Base-by-base conservation (phyloP, 176 grass and related monocot genomes). In the Oryza coarctata region DNA sequence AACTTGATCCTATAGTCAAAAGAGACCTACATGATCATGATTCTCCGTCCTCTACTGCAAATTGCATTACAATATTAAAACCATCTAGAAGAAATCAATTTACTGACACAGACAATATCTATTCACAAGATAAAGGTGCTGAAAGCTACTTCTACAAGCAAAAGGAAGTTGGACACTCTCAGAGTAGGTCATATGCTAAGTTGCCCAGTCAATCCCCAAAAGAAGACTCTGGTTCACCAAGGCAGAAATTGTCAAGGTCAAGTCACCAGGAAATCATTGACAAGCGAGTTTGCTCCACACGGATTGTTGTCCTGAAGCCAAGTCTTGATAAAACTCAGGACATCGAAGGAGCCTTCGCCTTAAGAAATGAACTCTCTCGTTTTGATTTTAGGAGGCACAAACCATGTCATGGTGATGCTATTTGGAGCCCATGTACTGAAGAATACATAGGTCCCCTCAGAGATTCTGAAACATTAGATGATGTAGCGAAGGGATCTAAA, bases 231-330 rank as follows among this genome's bases (percentile, higher is more conserved):
- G 80, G 82, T 93, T 90, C 76, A 82, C 82, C 68, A 63, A 90
- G 85, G 68, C 86, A 83, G 36, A 93, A 95, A 84, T 69, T 87
- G 62, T 90, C 89, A 83, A 93, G 85, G 68, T 86, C 92, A 76
- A 76, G 74, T 80, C 76, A 81, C 31, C 83, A 73, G 35, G 62
- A 85, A 77, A 93, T 70, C 60, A 74, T 29, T 75, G 80, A 84
- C 31, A 84, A 88, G 74, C 68, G 15, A 78, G 62, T 26, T 69
- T 64, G 79, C 77, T 87, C 96, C 9, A 99, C 90, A 70, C 80
- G 73, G 23, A 99, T 99, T 87, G 91, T 99, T 66, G 91, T 99
- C 67, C 70, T 99, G 86, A 99, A 94, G 64, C 96, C 96, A 80
- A 86, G 74, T 40, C 76, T 92, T 68, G 83, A 85, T 61, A 95